Base-by-base conservation (phyloP, 805 yeast genomes). In the Nakazawaea holstii region DNA sequence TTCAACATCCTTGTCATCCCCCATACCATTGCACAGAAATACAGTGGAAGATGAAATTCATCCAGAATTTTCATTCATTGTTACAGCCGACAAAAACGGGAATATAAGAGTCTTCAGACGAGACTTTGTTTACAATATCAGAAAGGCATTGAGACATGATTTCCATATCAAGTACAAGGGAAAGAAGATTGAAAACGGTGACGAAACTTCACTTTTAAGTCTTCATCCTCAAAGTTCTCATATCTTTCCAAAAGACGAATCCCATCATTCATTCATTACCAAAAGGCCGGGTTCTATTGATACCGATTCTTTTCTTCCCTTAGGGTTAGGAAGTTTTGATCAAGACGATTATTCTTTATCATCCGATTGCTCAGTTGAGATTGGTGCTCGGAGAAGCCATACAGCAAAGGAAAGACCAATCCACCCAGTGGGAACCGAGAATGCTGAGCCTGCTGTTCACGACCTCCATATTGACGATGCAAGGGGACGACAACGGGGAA, bases 1-100 rank as follows among this genome's bases (percentile, higher is more conserved):
- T 17, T 26, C 35, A 17, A 37, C 33, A 6, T 35, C 45, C 3
- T 27, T 40, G 30, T 20, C 41, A 20, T 30, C 35, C 9, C 31
- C 20, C 11, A 20, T 20, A 10, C 31, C 15, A 10, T 32, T 31
- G 41, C 43, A 30, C n/a, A 35, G 29, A 30, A 41, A 33, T 10
- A 45, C 39, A 11, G 43, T 38, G 27, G 47, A 49, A 3, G 52
- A 58, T 33, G 53, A 57, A 9, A 72, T 73, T 6, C 69, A 72
- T 48, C 56, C 65, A 29, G 58, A 66, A 8, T 55, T 65, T 1
- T 57, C 66, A 1, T 82, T 89, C 39, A 77, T 89, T 13, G 82
- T 90, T 2, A 82, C 94, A 0, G 80, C 92, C 0, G 97, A 90
- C 62, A 77, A 77, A 48, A 64, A 69, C 20, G 97, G 97, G 0